Evolutionary conservation across 805 yeast genomes (phyloP), one percentile per base, ranked within the genome.

Genomic region (Teunomyces cretensis): DNA sequence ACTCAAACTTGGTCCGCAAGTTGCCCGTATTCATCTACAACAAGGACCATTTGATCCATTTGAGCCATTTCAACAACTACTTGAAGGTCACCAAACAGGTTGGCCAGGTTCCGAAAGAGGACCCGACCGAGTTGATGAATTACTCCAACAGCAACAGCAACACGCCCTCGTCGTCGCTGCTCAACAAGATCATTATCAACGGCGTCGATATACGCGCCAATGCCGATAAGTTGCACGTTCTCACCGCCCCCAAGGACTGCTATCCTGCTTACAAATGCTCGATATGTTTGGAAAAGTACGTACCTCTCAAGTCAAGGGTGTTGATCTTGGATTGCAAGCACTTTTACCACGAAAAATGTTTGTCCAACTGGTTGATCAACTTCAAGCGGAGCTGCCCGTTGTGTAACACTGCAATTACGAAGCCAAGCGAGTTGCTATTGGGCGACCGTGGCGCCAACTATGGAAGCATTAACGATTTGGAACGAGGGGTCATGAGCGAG

Each of bases 291-390:
- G 85, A 77, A 38, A 74, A 69, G 49, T 81, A 76, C 53, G 61
- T 65, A 9, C 74, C 75, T 12, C 71, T 79, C 27, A 65, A 63
- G 44, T 68, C 78, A 16, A 64, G 67, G 39, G 79, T 82, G 14
- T 67, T 81, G 63, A 66, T 74, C 16, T 65, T 82, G 40, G 81
- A 80, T 6, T 82, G 87, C 56, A 75, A 76, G 42, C 87, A 82
- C 58, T 78, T 80, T 49, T 82, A 74, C 62, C 87, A 82, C 55
- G 75, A 74, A 36, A 66, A 64, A 19, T 82, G 87, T 56, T 72
- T 82, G 41, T 67, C 81, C 17, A 79, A 78, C 47, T 82, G 87
- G 87, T 69, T 81, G 35, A 70, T 81, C 12, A 68, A 70, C 48
- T 78, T 80, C 53, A 69, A 75, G 42, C 68, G 79, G 46, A 65